Percentiles rank a stretch among this genome's conserved stretches.
Evolutionary conservation across 495 filamentous ascomycete genomes (phyloP).

Genomic region (Poronia punctata): DNA sequence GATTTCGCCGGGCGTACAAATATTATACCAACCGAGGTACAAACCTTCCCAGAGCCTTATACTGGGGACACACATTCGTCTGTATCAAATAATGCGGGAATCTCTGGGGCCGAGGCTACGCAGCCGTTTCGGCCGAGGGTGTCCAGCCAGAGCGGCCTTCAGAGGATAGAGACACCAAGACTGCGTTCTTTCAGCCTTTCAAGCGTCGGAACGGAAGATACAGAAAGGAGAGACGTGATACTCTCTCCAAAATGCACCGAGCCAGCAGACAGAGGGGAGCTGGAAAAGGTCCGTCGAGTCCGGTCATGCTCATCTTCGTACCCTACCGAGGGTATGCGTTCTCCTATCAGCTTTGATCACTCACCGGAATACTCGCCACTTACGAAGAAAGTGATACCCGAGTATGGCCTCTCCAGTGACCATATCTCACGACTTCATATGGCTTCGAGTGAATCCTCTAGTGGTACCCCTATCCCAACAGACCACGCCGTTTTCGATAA

Average conservation of each 20-base stretch:
- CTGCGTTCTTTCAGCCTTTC: conserved; percentile 1
- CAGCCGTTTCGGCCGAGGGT: neutral
- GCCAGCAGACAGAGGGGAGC: neutral
- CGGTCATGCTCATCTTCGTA: conserved; percentile 22
- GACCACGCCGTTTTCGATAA: no score
- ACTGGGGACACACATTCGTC: neutral
- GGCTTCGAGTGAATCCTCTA: no score
- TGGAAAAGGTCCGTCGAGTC: no score
- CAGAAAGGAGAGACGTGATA: neutral
- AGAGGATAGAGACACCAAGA: neutral
- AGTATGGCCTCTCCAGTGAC: conserved; percentile 4
- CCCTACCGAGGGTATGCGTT: conserved; percentile 26
- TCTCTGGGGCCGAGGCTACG: neutral
- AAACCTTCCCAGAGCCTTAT: neutral
- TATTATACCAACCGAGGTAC: neutral
- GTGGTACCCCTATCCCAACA: no score
- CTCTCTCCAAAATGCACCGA: neutral
- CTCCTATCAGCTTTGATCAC: conserved; percentile 6
- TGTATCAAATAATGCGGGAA: neutral
- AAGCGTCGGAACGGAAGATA: neutral
- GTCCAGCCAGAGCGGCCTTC: neutral
- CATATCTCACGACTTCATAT: neutral
- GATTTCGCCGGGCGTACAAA: neutral
- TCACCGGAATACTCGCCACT: conserved; percentile 16
- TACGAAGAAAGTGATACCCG: neutral